Evolutionary conservation across 495 filamentous ascomycete species (phyloP).

Genomic region (Neurospora africana): DNA sequence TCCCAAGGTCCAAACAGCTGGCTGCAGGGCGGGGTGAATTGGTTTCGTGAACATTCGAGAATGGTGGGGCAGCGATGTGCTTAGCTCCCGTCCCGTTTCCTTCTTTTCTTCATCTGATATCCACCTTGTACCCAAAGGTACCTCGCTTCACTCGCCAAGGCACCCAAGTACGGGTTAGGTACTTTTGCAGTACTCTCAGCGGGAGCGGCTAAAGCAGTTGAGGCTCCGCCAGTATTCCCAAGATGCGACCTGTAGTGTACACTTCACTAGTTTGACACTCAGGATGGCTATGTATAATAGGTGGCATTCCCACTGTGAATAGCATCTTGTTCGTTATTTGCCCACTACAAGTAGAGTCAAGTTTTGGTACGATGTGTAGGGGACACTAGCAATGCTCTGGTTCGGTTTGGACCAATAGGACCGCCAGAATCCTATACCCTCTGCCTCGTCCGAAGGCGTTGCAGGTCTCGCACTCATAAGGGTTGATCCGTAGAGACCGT

Average conservation of each 20-base stretch:
- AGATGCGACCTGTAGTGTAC: not conserved
- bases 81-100: not conserved
- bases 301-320: too few species aligned
- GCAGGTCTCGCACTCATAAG: too few species aligned
- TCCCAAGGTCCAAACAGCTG: not conserved
- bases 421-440: too few species aligned
- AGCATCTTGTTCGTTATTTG: too few species aligned
- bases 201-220: not conserved
- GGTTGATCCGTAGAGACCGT: too few species aligned
- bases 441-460: too few species aligned
- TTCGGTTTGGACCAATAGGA: too few species aligned
- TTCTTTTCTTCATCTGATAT: not conserved
- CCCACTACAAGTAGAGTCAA: too few species aligned
- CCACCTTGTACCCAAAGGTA: not conserved
- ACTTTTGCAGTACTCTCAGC: not conserved
- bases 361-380: too few species aligned
- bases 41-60: constrained; percentile 25
- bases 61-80: constrained; percentile 15
- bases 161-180: not conserved
- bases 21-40: constrained; percentile 5
- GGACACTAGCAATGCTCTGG: too few species aligned
- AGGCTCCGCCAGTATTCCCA: not conserved
- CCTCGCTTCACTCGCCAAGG: not conserved
- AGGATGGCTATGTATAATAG: too few species aligned
- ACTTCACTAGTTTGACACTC: too few species aligned